Evolutionary conservation across 2,329 filamentous ascomycete species (phyloP).

Genomic region (Metarhizium brunneum): DNA sequence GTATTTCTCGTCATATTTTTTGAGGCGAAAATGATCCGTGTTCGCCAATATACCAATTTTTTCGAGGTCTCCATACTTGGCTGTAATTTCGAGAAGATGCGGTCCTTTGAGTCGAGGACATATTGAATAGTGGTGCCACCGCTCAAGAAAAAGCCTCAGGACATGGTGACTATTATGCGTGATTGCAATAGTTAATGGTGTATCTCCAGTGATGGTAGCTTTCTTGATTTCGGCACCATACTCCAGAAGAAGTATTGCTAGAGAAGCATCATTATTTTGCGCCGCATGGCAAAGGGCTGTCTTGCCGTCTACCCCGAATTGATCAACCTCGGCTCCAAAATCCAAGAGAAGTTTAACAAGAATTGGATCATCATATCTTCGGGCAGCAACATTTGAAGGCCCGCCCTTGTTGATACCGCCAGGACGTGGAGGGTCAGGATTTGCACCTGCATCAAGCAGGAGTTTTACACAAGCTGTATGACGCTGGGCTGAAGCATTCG

Average conservation of each 20-base stretch:
- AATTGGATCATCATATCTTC: conserved; percentile 17
- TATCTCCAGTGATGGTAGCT: conserved; percentile 15
- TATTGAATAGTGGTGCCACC: conserved; percentile 23
- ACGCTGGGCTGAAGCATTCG: conserved; percentile 13
- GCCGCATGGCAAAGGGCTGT: conserved; percentile 23
- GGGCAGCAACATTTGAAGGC: conserved; percentile 20
- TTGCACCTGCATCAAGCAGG: conserved; percentile 11
- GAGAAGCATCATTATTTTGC: conserved; percentile 17
- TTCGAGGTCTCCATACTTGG: conserved; percentile 19
- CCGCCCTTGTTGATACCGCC: conserved; percentile 17
- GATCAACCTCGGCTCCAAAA: conserved; percentile 24
- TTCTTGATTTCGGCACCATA: conserved; percentile 25
- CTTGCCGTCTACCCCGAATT: conserved; percentile 18
- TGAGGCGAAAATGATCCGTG: conserved; percentile 17
- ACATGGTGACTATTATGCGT: conserved; percentile 24
- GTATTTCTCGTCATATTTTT: conserved; percentile 16
- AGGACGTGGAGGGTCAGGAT: conserved; percentile 17
- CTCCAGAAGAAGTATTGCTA: conserved; percentile 23
- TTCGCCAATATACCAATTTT: conserved; percentile 16
- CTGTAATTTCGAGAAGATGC: conserved; percentile 18
- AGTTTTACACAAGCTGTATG: conserved; percentile 10
- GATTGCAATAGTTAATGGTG: conserved; percentile 23
- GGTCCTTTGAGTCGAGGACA: conserved; percentile 23
- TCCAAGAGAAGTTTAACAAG: conserved; percentile 21
- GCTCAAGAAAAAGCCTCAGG: conserved; percentile 22